Percentiles rank a stretch among this genome's conserved stretches.
Conservation (phyloP, 2,329 filamentous ascomycete species). For the Gliomastix tumulicola region DNA sequence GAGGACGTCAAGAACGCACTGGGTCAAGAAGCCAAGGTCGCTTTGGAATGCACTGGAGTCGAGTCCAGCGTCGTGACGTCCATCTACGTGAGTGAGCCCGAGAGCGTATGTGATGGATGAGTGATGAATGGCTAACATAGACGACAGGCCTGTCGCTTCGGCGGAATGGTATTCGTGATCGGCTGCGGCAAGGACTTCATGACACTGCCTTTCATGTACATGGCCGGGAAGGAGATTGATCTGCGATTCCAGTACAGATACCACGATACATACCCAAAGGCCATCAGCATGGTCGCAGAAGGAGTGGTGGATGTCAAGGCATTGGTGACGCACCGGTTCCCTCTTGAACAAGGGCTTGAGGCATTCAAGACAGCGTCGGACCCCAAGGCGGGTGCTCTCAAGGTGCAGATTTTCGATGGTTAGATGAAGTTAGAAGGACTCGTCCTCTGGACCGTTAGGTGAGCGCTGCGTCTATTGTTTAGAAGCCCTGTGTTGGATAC, state of each 20-base stretch:
- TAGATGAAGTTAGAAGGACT: too few species aligned
- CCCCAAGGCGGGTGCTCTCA: constrained; percentile 22
- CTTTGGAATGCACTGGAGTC: constrained; percentile 60
- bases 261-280: constrained; percentile 58
- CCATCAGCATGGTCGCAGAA: constrained; percentile 52
- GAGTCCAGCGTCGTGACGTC: constrained; percentile 52
- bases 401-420: constrained; percentile 25
- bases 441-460: too few species aligned
- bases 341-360: constrained; percentile 53
- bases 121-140: too few species aligned
- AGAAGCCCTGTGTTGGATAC: too few species aligned
- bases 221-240: constrained; percentile 41
- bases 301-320: constrained; percentile 54
- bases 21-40: constrained; percentile 44
- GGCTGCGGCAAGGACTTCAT: neutral
- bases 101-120: too few species aligned
- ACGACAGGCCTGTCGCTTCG: neutral
- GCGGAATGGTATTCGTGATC: neutral
- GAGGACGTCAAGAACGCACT: constrained; percentile 31
- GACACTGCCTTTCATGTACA: neutral
- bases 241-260: constrained; percentile 61
- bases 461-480: too few species aligned
- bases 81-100: too few species aligned
- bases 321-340: constrained; percentile 53
- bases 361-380: constrained; percentile 21